These are phyloP conservation scores for Deinandra increscens DNA, from an alignment of 129 eudicot species.

Conservation along the genomic window DNA sequence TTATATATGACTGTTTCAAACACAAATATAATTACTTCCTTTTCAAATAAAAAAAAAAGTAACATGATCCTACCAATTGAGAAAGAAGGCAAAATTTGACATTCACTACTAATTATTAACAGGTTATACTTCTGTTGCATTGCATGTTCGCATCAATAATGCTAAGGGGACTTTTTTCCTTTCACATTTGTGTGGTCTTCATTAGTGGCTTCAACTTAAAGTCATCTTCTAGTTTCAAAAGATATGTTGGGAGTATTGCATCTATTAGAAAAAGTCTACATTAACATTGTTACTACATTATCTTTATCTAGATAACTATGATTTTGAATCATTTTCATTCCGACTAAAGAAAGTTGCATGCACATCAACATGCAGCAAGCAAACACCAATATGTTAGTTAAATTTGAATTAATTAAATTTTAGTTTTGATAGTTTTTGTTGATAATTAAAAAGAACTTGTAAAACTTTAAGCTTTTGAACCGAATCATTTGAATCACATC, in stretches of 20 bases:
- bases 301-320: slow-evolving; percentile 11
- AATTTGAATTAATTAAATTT: too few relatives aligned
- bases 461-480: too few relatives aligned
- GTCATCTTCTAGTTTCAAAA: not conserved
- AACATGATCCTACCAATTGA: slow-evolving; percentile 1
- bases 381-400: too few relatives aligned
- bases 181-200: not conserved
- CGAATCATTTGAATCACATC: too few relatives aligned
- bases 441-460: too few relatives aligned
- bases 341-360: too few relatives aligned
- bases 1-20: not conserved
- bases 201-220: slow-evolving; percentile 7
- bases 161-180: slow-evolving; percentile 8
- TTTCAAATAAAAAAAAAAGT: not conserved
- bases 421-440: too few relatives aligned
- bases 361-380: too few relatives aligned
- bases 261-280: not conserved
- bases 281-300: not conserved
- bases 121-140: not conserved
- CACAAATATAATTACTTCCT: not conserved
- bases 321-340: not conserved
- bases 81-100: not conserved
- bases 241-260: not conserved
- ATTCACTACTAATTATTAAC: not conserved
- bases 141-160: not conserved